Conservation (phyloP, 1,284 basidiomycete genomes). For the Malassezia vespertilionis region DNA sequence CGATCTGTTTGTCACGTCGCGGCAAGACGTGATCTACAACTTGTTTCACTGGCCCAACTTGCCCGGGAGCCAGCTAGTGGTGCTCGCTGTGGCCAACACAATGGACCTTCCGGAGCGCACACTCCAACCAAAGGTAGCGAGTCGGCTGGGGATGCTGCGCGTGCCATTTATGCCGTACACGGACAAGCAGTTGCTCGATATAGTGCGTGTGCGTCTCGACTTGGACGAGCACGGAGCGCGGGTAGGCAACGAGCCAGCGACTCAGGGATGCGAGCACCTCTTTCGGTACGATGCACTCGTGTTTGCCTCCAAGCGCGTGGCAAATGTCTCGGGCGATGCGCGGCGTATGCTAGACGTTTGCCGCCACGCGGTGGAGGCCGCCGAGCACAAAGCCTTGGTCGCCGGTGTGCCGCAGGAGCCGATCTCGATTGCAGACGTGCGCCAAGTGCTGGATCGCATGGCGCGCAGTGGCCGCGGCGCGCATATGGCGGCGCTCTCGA, state of each 20-base stretch:
- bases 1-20: conserved; percentile 85
- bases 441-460: conserved; percentile 73
- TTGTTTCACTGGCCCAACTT: conserved; percentile 99
- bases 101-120: conserved; percentile 94
- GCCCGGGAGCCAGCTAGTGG: conserved; percentile 71
- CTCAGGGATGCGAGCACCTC: conserved; percentile 56
- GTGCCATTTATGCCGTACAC: conserved; percentile 91
- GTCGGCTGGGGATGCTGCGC: conserved; percentile 83
- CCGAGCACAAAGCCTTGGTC: conserved; percentile 45
- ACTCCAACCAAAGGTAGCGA: conserved; percentile 80
- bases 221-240: conserved; percentile 19
- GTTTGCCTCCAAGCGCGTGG: conserved; percentile 80
- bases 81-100: conserved; percentile 93
- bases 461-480: conserved; percentile 70
- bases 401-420: conserved; percentile 49
- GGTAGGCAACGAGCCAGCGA: conserved; percentile 12
- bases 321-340: conserved; percentile 87
- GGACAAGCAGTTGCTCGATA: conserved; percentile 67
- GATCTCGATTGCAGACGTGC: conserved; percentile 65
- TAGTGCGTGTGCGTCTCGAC: conserved; percentile 67
- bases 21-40: conserved; percentile 97
- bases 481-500: conserved; percentile 31
- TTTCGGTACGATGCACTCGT: conserved; percentile 64
- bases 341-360: conserved; percentile 86
- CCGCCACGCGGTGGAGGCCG: conserved; percentile 49